Conservation (phyloP, 257 asterid genomes). For the Petrea volubilis region DNA sequence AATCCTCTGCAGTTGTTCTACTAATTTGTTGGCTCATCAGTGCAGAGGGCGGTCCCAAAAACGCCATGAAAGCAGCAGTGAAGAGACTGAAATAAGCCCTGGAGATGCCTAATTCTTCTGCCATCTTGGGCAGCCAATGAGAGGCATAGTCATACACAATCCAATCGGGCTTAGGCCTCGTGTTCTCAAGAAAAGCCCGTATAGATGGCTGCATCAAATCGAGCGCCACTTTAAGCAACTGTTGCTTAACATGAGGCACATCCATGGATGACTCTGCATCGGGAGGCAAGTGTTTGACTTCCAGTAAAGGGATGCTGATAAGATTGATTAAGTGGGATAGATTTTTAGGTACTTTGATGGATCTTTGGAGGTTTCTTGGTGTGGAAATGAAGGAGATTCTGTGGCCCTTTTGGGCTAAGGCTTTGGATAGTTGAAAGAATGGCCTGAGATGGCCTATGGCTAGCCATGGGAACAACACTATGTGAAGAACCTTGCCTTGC, state of each 20-base stretch:
- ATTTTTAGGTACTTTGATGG: conserved; percentile 46
- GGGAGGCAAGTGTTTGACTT: conserved; percentile 51
- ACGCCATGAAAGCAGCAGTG: conserved; percentile 76
- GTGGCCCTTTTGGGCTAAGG: conserved; percentile 71
- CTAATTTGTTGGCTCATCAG: conserved; percentile 32
- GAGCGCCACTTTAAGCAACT: conserved; percentile 67
- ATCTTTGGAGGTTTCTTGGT: conserved; percentile 68
- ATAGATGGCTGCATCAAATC: conserved; percentile 60
- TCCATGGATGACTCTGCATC: conserved; percentile 90
- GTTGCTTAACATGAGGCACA: conserved; percentile 62
- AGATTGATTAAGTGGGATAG: conserved; percentile 49
- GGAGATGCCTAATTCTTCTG: conserved; percentile 39
- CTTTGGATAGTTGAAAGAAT: conserved; percentile 53
- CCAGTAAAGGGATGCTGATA: conserved; percentile 51
- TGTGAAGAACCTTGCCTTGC: conserved; percentile 45
- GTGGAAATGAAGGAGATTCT: conserved; percentile 72
- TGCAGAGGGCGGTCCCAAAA: conserved; percentile 51
- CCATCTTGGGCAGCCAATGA: conserved; percentile 70
- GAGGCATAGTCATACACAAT: conserved; percentile 74
- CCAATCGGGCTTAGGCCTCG: conserved; percentile 75
- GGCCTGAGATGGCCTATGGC: conserved; percentile 91
- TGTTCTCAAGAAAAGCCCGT: conserved; percentile 48
- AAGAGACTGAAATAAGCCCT: conserved; percentile 68
- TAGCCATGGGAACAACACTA: conserved; percentile 92
- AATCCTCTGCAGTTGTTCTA: conserved; percentile 54